Conservation (phyloP, 345 rosid genomes). For the Eucalyptus globulus region DNA sequence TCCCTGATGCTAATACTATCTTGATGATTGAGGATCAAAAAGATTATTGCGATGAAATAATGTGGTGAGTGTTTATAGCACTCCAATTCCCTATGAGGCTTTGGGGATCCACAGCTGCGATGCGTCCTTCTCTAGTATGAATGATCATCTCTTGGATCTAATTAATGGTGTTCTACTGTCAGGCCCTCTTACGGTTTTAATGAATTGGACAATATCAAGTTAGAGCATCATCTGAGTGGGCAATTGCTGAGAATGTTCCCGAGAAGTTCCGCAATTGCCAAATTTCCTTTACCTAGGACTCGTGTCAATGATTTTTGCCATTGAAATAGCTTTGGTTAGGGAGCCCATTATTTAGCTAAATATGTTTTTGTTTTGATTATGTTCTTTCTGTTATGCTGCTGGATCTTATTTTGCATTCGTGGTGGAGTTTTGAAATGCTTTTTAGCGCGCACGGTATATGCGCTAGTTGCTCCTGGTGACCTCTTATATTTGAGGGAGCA, state of each 20-base stretch:
- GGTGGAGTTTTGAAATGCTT: too few species aligned
- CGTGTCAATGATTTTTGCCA: too few species aligned
- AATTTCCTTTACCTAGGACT: too few species aligned
- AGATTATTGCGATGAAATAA: background rate
- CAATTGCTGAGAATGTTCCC: rapidly evolving
- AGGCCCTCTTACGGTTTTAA: background rate
- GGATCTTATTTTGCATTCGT: too few species aligned
- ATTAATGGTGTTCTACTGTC: background rate
- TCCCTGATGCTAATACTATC: background rate
- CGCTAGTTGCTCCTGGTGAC: too few species aligned
- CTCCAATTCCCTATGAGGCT: background rate
- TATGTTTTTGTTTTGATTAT: too few species aligned
- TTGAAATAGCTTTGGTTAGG: too few species aligned
- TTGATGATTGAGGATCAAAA: background rate
- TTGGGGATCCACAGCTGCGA: rapidly evolving
- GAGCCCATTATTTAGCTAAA: too few species aligned
- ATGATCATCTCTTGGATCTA: background rate
- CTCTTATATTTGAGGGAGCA: too few species aligned
- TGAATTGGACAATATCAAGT: too few species aligned
- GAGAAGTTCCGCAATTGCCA: too few species aligned
- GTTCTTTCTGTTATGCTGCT: too few species aligned
- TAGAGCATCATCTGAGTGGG: rapidly evolving
- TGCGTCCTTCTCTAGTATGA: background rate
- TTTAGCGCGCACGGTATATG: rapidly evolving
- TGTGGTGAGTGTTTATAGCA: background rate